Conservation (phyloP, 148 eudicot genomes). For the Rhododendron ovatum region DNA sequence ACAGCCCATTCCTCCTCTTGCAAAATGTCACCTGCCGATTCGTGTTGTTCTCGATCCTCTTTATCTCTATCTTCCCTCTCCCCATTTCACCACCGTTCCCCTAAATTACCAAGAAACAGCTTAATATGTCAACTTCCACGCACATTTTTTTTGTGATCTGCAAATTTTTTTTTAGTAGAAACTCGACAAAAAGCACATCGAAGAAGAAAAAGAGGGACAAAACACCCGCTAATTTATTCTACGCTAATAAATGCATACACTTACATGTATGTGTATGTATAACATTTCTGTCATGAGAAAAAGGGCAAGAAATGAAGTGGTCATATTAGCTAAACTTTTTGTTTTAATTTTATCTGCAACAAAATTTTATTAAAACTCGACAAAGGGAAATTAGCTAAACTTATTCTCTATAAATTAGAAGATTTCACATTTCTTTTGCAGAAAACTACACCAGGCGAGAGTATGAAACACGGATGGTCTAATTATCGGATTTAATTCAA, state of each 20-base stretch:
- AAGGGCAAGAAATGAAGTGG: background rate
- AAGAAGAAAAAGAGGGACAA: too few relatives aligned
- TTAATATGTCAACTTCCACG: background rate
- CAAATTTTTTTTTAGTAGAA: too few relatives aligned
- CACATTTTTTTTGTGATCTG: background rate
- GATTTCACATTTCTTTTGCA: background rate
- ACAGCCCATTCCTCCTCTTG: constrained; percentile 38
- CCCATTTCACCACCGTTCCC: background rate
- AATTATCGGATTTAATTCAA: background rate
- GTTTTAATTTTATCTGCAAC: too few relatives aligned
- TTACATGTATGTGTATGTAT: background rate
- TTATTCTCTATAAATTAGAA: too few relatives aligned
- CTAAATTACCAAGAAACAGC: background rate
- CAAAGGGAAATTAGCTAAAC: too few relatives aligned
- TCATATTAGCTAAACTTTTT: background rate
- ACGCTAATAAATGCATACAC: background rate
- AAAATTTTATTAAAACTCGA: too few relatives aligned
- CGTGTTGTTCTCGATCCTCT: constrained; percentile 42
- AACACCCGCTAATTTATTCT: too few relatives aligned
- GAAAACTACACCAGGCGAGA: background rate
- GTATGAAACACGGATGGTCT: background rate
- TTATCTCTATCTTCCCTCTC: constrained; percentile 33
- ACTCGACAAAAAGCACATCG: too few relatives aligned
- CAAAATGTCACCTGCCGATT: constrained; percentile 43
- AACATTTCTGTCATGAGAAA: background rate